Conservation (phyloP, 768 basidiomycete genomes). For the Termitomyces sp. region DNA sequence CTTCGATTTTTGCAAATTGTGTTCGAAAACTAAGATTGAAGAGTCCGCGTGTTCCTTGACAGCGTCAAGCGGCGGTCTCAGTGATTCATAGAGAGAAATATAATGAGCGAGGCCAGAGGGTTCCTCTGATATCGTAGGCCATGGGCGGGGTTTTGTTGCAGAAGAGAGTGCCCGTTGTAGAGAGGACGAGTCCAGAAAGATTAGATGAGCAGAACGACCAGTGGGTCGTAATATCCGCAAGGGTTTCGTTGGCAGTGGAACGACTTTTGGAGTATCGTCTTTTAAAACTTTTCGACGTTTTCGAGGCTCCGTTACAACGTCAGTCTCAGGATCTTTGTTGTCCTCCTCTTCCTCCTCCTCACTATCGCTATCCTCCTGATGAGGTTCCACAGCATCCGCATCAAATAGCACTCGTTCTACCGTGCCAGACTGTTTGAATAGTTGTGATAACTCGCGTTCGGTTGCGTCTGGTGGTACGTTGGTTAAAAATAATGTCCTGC, state of each 20-base stretch:
- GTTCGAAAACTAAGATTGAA: constrained; percentile 72
- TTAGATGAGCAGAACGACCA: constrained; percentile 67
- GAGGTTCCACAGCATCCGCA: constrained; percentile 35
- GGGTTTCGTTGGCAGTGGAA: constrained; percentile 50
- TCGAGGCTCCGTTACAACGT: constrained; percentile 25
- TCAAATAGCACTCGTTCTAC: constrained; percentile 73
- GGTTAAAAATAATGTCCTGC: constrained; percentile 80
- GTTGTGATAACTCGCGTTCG: constrained; percentile 65
- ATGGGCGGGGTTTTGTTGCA: constrained; percentile 49
- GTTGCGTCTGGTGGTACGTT: constrained; percentile 89
- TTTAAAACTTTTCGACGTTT: constrained; percentile 38
- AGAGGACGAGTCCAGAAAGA: constrained; percentile 66
- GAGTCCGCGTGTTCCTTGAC: constrained; percentile 80
- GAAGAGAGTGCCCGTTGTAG: constrained; percentile 58
- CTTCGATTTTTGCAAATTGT: constrained; percentile 54
- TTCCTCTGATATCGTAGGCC: constrained; percentile 52
- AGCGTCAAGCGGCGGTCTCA: constrained; percentile 71
- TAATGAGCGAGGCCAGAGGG: constrained; percentile 76
- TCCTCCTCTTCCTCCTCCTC: constrained; percentile 35
- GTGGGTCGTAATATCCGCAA: constrained; percentile 57
- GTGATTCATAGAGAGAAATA: constrained; percentile 48
- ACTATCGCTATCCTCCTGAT: constrained; percentile 35
- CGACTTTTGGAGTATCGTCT: constrained; percentile 42
- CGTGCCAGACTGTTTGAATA: constrained; percentile 77
- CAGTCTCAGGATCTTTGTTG: constrained; percentile 20